Conservation (phyloP, 257 asterid genomes). For the Avicennia marina region DNA sequence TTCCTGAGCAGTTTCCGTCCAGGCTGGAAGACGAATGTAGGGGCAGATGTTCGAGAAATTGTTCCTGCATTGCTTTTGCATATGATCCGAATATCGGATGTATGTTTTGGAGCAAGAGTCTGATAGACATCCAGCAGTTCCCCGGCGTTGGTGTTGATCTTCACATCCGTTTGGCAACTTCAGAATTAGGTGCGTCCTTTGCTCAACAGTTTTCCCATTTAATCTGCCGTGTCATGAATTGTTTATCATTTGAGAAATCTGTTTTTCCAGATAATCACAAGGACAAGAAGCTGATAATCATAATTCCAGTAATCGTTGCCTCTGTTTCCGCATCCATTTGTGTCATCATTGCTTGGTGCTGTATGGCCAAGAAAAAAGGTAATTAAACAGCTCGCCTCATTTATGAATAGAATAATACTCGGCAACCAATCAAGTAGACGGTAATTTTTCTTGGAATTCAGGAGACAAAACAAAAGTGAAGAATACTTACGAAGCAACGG, state of each 20-base stretch:
- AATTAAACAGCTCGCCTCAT: not conserved
- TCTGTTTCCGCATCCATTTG: not conserved
- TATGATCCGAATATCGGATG: conserved; percentile 36
- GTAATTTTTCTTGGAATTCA: not conserved
- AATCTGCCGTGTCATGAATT: not conserved
- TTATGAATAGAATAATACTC: no score
- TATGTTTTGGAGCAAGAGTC: conserved; percentile 38
- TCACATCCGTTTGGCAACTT: conserved; percentile 36
- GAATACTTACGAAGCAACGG: not conserved
- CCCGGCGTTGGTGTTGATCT: conserved; percentile 35
- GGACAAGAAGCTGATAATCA: conserved; percentile 7
- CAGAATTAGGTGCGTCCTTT: conserved; percentile 18
- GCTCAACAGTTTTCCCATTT: not conserved
- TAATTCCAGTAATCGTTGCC: conserved; percentile 6
- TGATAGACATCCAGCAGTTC: conserved; percentile 46
- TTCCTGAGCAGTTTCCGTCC: conserved; percentile 16
- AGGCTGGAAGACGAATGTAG: conserved; percentile 24
- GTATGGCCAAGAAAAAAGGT: conserved; percentile 17
- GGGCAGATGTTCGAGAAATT: conserved; percentile 31
- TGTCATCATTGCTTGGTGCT: conserved; percentile 12
- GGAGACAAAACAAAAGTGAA: not conserved
- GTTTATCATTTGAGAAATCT: no score
- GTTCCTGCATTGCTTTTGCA: conserved; percentile 57
- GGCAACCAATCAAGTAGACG: not conserved
- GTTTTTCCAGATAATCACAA: conserved; percentile 14